These are phyloP conservation scores for Harrya chromipes DNA, from an alignment of 768 basidiomycete genomes.

Conservation along the genomic window DNA sequence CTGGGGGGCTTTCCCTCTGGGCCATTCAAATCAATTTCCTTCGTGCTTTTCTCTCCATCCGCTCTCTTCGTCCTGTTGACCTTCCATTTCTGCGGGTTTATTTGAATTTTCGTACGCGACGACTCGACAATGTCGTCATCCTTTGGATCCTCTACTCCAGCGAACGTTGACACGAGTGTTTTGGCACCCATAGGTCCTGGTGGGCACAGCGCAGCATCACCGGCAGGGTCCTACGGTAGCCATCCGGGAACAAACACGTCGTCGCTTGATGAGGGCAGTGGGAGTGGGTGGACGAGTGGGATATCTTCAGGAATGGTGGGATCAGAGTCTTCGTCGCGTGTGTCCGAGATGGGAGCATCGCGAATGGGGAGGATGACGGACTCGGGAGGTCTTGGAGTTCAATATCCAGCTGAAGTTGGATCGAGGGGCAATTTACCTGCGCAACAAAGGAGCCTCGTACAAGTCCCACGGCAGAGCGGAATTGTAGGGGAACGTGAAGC, in stretches of 20 bases:
- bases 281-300: constrained; percentile 11
- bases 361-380: neutral
- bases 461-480: neutral
- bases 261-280: constrained; percentile 17
- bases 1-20: neutral
- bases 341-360: constrained; percentile 3
- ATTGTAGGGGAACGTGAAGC: neutral
- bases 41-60: neutral
- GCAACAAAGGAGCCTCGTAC: constrained; percentile 2
- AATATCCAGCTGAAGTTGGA: neutral
- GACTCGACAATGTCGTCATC: neutral
- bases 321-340: constrained; percentile 14
- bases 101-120: constrained; percentile 2
- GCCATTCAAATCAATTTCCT: neutral
- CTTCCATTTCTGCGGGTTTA: neutral
- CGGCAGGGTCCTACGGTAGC: constrained; percentile 23
- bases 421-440: neutral
- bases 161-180: constrained; percentile 11
- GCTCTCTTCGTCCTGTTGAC: constrained; percentile 1
- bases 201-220: constrained; percentile 17
- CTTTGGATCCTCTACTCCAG: neutral
- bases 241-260: constrained; percentile 19
- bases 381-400: neutral
- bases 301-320: constrained; percentile 13
- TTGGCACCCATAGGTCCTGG: constrained; percentile 13